A percentile compares a stretch with the other conserved stretches of the same genome.
phyloP scores from a whole-genome alignment of 208 protist genomes.

The Trypanosoma brucei region DNA sequence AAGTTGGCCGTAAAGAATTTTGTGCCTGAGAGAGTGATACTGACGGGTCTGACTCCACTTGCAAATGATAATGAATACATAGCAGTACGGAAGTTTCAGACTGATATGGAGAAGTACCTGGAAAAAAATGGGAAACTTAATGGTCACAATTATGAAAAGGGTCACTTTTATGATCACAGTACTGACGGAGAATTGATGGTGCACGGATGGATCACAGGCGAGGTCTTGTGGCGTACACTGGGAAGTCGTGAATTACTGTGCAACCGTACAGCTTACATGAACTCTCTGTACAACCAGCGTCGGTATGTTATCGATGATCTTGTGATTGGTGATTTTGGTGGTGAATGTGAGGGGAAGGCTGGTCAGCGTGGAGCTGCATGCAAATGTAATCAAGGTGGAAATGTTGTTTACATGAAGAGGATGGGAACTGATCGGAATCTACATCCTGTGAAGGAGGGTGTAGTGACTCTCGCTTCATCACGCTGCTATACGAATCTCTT shows the following conservation, averaged over 20 bases:
- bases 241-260: not conserved
- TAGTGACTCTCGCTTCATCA: not conserved
- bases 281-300: not conserved
- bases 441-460: not conserved
- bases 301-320: not conserved
- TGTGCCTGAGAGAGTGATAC: constrained; percentile 14
- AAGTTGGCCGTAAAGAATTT: not conserved
- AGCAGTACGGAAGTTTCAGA: constrained; percentile 18
- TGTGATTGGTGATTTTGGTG: not conserved
- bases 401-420: not conserved
- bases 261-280: not conserved
- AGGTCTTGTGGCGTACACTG: not conserved
- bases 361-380: not conserved
- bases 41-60: constrained; percentile 20
- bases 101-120: constrained; percentile 22
- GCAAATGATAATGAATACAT: constrained; percentile 13
- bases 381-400: not conserved
- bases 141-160: not conserved
- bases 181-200: not conserved
- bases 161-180: not conserved
- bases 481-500: not conserved
- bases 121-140: not conserved
- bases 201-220: not conserved
- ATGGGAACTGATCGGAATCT: not conserved
- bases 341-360: not conserved